Base-by-base conservation (phyloP, 2,329 filamentous ascomycete species). In the Cryphonectria nitschkei region DNA sequence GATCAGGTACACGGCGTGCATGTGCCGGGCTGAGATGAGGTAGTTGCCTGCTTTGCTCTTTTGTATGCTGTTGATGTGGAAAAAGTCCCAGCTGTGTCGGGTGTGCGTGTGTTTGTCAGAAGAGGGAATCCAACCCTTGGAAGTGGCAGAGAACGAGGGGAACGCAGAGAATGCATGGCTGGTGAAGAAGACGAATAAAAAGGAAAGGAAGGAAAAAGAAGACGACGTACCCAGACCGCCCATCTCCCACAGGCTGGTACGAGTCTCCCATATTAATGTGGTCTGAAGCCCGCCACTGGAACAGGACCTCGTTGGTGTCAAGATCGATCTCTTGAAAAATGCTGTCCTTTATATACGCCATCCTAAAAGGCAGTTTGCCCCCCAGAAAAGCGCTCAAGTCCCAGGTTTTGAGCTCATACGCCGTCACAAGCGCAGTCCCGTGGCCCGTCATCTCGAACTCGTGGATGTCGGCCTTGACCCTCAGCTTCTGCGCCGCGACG, bases 391-490 rank as follows among this genome's bases (percentile, higher is more conserved):
- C 60, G 6, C 73, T 73, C 29, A 77, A 70, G 66, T 79, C 74
- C 14, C 72, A 74, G 39, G 70, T 52, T 13, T 67, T 73, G 43
- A 72, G 68, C 13, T 79, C 78, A 72, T 84, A 84, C 61, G 81
- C 80, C 19, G 80, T 81, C 74, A 84, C 79, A 46, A 85, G 76
- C 26, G 80, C 80, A 0, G 81, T 82, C 39, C 79, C 80, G 69
- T 82, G 74, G 0, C 76, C 69, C 0, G 83, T 84, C n/a, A 84
- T 74, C n/a, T 77, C 75, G 70, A 84, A 80, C 68, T 84, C 82
- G 73, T 84, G 83, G 68, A 82, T 78, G 69, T 85, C 68, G n/a
- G 60, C 80, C 9, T 65, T 52, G 41, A 43, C 54, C 19, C 22
- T 19, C 16, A 61, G n/a, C 26, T 58, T 43, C n/a, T 68, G 54